Evolutionary conservation across 139 green algal genomes (phyloP).

Genomic region (Chlorella ohadii): DNA sequence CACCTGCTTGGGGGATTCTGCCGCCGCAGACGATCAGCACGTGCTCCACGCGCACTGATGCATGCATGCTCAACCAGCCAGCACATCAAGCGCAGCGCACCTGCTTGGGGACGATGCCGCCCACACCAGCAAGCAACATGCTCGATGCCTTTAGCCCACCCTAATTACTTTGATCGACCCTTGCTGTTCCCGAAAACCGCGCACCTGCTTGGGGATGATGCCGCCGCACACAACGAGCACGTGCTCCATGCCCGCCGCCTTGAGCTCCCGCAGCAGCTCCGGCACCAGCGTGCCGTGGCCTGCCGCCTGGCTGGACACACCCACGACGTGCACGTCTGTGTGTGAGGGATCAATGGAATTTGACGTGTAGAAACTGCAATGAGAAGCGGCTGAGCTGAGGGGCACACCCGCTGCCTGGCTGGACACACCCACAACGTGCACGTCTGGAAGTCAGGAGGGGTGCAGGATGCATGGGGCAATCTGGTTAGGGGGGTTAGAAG

Average conservation of each 20-base stretch:
- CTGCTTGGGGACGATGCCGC: slow-evolving; percentile 51
- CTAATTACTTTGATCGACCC: too few species aligned
- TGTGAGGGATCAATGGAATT: too few species aligned
- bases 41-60: too few species aligned
- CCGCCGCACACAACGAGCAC: slow-evolving; percentile 70
- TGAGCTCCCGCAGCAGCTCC: slow-evolving; percentile 60
- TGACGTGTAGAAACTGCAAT: too few species aligned
- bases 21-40: too few species aligned
- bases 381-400: neutral
- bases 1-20: too few species aligned
- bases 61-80: too few species aligned
- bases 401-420: slow-evolving; percentile 61
- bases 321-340: slow-evolving; percentile 75
- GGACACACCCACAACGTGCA: slow-evolving; percentile 74
- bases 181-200: too few species aligned
- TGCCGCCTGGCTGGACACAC: slow-evolving; percentile 63
- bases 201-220: slow-evolving; percentile 69
- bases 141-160: neutral
- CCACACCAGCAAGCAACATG: slow-evolving; percentile 34
- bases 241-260: slow-evolving; percentile 45
- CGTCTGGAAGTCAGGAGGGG: too few species aligned
- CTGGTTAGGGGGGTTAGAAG: too few species aligned
- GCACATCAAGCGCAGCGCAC: too few species aligned
- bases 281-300: slow-evolving; percentile 68
- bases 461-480: too few species aligned